These are phyloP conservation scores for Pseudoscleropodium purum DNA, from an alignment of 225 moss, liverwort and hornwort species.

Conservation along the genomic window DNA sequence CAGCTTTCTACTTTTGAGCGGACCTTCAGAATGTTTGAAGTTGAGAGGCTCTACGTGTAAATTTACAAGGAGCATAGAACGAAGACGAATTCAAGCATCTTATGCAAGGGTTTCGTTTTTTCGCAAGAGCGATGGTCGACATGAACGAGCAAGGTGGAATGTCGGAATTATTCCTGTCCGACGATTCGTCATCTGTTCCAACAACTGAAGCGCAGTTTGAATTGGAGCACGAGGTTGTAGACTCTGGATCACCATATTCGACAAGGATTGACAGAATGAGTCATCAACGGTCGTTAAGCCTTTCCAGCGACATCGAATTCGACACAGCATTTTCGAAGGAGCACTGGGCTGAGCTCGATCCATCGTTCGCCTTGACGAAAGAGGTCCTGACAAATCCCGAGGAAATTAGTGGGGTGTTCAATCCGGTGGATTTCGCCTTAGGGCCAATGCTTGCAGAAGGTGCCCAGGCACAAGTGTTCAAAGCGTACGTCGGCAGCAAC, in stretches of 20 bases:
- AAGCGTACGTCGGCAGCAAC: background rate
- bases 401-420: background rate
- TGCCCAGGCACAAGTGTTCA: background rate
- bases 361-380: background rate
- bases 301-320: background rate
- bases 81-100: background rate
- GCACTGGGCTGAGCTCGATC: slow-evolving; percentile 1
- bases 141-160: background rate
- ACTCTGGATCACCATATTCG: background rate
- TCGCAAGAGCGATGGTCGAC: background rate
- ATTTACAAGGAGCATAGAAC: background rate
- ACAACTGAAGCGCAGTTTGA: background rate
- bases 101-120: background rate
- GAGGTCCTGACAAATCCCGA: background rate
- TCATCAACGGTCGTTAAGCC: background rate
- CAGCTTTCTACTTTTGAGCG: background rate
- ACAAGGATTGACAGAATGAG: background rate
- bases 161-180: background rate
- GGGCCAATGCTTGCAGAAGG: background rate
- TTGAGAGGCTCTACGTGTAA: background rate
- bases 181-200: background rate
- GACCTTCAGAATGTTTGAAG: background rate
- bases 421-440: background rate
- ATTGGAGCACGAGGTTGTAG: background rate
- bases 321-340: background rate